Base-by-base conservation (phyloP, 176 grass and related monocot genomes). In the Carex cristatella region DNA sequence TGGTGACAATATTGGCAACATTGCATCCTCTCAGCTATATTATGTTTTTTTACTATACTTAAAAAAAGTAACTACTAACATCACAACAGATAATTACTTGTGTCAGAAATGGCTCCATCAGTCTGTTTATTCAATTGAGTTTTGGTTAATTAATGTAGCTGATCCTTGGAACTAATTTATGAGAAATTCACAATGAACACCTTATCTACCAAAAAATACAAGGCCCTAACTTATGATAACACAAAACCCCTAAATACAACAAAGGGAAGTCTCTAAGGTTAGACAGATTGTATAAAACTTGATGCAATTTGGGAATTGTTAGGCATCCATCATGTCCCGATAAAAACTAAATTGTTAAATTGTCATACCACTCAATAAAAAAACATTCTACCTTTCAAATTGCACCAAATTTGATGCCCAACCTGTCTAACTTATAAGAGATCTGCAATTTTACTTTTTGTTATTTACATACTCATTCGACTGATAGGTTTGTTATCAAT, bases 1-100 rank as follows among this genome's bases (percentile, higher is more conserved):
- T 31, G 74, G 72, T 54, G 48, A 76, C 46, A 76, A 76, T 76
- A 78, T 57, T 57, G 68, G 38, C 68, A 71, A 71, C 38, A 44
- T 71, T 78, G 74, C 27, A 79, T 58, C 12, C 6, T 79, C 70
- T 55, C 27, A 57, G 51, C 28, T 32, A 0, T 79, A 18, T 79
- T 46, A 35, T 35, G 12, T 2, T 35, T 79, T 79, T 35, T 58
- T 35, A 79, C 33, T 58, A 32, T 16, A 37, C 40, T 72, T n/a
- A 15, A 7, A 16, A 16, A 13, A 71, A 71, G 16, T 78, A 35
- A 78, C 71, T 76, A 54, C 48, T 78, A 16, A 32, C 3, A 78
- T 56, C 73, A 78, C 27, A 57, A 78, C 51, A 57, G 4, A 57
- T 35, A 78, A 33, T 78, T 54, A 5, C 27, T 1, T 1, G 8